Evolutionary conservation across 2,329 filamentous ascomycete species (phyloP).

Genomic region (Apiospora malaysiana): DNA sequence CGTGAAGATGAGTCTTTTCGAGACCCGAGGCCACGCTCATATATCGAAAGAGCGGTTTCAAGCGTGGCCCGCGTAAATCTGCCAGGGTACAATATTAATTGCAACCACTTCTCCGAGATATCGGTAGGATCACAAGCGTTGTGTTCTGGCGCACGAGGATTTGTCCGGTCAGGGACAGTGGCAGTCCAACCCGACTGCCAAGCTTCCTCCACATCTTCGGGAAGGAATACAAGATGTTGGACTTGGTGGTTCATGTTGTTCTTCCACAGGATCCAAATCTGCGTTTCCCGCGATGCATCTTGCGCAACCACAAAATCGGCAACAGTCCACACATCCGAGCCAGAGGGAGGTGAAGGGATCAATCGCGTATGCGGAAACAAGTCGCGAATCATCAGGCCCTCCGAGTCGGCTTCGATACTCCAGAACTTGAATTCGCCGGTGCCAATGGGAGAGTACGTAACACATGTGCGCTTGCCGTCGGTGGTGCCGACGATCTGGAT

Average conservation of each 20-base stretch:
- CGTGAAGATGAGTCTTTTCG: conserved; percentile 46
- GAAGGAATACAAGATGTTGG: conserved; percentile 74
- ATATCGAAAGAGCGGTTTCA: conserved; percentile 83
- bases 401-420: conserved; percentile 69
- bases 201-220: conserved; percentile 64
- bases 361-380: conserved; percentile 69
- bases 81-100: conserved; percentile 82
- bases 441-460: conserved; percentile 88
- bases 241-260: conserved; percentile 81
- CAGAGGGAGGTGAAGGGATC: conserved; percentile 72
- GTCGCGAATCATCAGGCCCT: conserved; percentile 71
- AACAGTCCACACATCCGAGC: conserved; percentile 79
- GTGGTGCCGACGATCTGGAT: conserved; percentile 71
- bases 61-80: conserved; percentile 81
- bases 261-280: conserved; percentile 82
- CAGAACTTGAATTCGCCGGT: conserved; percentile 95
- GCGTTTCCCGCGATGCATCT: conserved; percentile 58
- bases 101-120: conserved; percentile 83
- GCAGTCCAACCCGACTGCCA: conserved; percentile 76
- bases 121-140: conserved; percentile 70
- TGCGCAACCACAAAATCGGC: conserved; percentile 74
- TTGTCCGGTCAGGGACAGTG: conserved; percentile 65
- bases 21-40: conserved; percentile 67
- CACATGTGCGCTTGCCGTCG: conserved; percentile 62
- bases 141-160: conserved; percentile 61